Evolutionary conservation across 2,329 filamentous ascomycete species (phyloP).

Genomic region (Elsinoe fawcettii): DNA sequence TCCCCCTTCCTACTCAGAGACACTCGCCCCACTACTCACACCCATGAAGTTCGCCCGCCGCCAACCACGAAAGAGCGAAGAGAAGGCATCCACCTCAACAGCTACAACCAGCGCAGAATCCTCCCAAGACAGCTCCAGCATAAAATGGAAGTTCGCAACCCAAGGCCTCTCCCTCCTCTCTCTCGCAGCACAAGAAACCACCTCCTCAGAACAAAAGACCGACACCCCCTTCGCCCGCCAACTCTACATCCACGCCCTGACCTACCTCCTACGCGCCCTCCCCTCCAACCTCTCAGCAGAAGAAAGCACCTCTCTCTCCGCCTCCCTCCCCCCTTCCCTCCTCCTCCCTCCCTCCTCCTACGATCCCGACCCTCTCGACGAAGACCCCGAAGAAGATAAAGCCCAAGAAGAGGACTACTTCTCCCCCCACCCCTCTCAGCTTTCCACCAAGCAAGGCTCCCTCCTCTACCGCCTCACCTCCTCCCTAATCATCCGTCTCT

Average conservation of each 20-base stretch:
- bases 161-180: constrained; percentile 45
- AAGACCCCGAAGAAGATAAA: background rate
- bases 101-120: constrained; percentile 14
- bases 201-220: constrained; percentile 22
- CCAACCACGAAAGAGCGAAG: background rate
- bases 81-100: background rate
- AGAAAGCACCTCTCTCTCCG: constrained; percentile 47
- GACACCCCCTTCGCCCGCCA: constrained; percentile 48
- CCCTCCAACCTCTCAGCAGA: constrained; percentile 49
- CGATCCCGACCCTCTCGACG: constrained; percentile 19
- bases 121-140: constrained; percentile 26
- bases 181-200: constrained; percentile 40
- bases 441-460: too few species aligned
- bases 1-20: constrained; percentile 18
- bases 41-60: constrained; percentile 14
- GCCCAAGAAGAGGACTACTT: constrained; percentile 15
- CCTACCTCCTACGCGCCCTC: constrained; percentile 57
- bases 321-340: constrained; percentile 40
- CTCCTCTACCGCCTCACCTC: constrained; percentile 54
- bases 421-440: constrained; percentile 15
- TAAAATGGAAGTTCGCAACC: constrained; percentile 46
- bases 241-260: constrained; percentile 56
- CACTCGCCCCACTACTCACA: constrained; percentile 15
- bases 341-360: constrained; percentile 17
- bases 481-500: constrained; percentile 48